These are phyloP conservation scores for Penicillium decumbens DNA, from an alignment of 2,329 filamentous ascomycete genomes.

Conservation along the genomic window DNA sequence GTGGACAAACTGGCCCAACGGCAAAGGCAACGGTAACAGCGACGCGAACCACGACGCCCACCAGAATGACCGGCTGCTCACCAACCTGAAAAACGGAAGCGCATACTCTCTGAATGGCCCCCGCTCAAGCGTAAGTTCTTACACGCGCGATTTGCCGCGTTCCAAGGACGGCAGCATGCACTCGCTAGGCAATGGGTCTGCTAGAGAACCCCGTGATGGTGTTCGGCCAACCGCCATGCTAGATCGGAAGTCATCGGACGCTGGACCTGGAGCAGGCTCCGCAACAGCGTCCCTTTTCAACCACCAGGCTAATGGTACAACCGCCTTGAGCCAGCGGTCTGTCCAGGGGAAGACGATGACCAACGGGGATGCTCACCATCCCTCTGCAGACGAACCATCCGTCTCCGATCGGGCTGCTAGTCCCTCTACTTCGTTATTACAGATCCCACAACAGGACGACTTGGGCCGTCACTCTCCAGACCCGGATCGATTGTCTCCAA, in stretches of 20 bases:
- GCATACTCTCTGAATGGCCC: slow-evolving; percentile 59
- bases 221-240: slow-evolving; percentile 27
- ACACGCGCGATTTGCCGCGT: slow-evolving; percentile 37
- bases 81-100: slow-evolving; percentile 49
- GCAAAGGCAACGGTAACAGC: slow-evolving; percentile 37
- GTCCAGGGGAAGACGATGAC: slow-evolving; percentile 27
- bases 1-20: slow-evolving; percentile 45
- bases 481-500: slow-evolving; percentile 27
- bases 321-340: slow-evolving; percentile 19
- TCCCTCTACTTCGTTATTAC: slow-evolving; percentile 30
- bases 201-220: slow-evolving; percentile 32
- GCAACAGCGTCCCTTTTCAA: slow-evolving; percentile 20
- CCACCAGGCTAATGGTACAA: slow-evolving; percentile 28
- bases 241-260: slow-evolving; percentile 30
- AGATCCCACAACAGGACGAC: slow-evolving; percentile 34
- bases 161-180: slow-evolving; percentile 49
- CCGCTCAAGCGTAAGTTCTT: slow-evolving; percentile 44
- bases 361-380: slow-evolving; percentile 31
- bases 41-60: slow-evolving; percentile 39
- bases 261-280: slow-evolving; percentile 26
- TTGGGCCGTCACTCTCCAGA: slow-evolving; percentile 31
- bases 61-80: slow-evolving; percentile 39
- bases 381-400: slow-evolving; percentile 30
- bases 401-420: slow-evolving; percentile 27
- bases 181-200: slow-evolving; percentile 36